phyloP scores from a whole-genome alignment of 192 early-diverging fungal species.

The Bifiguratus adelaidae region DNA sequence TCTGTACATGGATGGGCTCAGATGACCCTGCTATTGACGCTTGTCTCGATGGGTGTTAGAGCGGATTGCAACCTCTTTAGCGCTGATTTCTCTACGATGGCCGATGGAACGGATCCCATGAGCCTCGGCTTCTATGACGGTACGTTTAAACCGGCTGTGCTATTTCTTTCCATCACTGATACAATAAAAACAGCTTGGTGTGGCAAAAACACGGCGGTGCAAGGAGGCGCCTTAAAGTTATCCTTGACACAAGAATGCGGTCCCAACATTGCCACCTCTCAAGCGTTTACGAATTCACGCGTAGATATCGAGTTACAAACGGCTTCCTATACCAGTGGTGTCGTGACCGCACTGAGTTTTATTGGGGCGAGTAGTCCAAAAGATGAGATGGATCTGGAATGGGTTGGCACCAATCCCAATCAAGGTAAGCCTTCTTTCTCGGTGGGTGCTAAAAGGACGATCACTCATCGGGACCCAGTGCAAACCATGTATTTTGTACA shows the following conservation, averaged over 20 bases:
- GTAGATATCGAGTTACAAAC: neutral
- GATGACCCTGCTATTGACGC: too few relatives aligned
- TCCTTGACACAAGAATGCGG: neutral
- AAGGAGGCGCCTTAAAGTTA: neutral
- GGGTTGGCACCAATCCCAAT: constrained; percentile 40
- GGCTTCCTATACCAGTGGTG: constrained; percentile 7
- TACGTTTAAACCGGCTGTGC: too few relatives aligned
- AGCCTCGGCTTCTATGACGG: neutral
- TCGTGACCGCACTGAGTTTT: constrained; percentile 35
- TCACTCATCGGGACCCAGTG: neutral
- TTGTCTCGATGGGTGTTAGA: too few relatives aligned
- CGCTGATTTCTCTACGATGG: neutral
- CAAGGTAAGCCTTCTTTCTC: too few relatives aligned
- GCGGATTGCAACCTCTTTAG: too few relatives aligned
- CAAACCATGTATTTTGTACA: constrained; percentile 39
- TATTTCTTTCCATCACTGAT: too few relatives aligned
- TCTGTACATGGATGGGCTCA: too few relatives aligned
- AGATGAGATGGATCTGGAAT: constrained; percentile 54
- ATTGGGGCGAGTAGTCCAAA: constrained; percentile 26
- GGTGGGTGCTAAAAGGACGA: constrained; percentile 12
- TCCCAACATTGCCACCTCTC: neutral
- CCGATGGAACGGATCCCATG: neutral
- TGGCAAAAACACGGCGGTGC: neutral
- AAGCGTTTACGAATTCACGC: neutral
- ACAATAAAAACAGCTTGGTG: too few relatives aligned